These are phyloP conservation scores for Iris pallida DNA, from an alignment of 116 monocot genomes.

Conservation along the genomic window DNA sequence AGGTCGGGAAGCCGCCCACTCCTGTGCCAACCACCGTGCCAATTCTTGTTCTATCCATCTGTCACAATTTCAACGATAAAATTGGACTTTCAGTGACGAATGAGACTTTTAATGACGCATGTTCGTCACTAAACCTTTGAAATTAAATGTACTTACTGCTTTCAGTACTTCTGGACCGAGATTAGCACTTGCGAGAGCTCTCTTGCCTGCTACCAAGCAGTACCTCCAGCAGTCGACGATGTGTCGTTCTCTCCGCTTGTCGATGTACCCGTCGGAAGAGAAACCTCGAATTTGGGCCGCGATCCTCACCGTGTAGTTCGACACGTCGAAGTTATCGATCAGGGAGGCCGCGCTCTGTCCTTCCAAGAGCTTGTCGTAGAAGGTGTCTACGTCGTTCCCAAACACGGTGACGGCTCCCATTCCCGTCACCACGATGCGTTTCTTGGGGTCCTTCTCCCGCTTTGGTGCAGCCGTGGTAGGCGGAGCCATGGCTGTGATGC, in stretches of 20 bases:
- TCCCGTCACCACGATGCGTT: constrained; percentile 41
- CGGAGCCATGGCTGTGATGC: constrained; percentile 11
- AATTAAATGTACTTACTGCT: constrained; percentile 8
- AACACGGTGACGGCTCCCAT: constrained; percentile 41
- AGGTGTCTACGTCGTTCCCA: constrained; percentile 28
- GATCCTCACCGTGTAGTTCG: constrained; percentile 19
- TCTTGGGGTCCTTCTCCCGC: constrained; percentile 41
- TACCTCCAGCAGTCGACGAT: constrained; percentile 42
- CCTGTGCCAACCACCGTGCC: constrained; percentile 34
- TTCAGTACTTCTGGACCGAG: constrained; percentile 20
- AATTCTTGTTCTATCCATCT: constrained; percentile 37
- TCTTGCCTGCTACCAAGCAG: constrained; percentile 41
- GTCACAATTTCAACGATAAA: background rate
- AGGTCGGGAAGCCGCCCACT: constrained; percentile 3
- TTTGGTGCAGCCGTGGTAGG: constrained; percentile 18
- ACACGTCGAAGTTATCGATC: constrained; percentile 39
- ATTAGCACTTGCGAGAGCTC: constrained; percentile 30
- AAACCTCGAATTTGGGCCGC: constrained; percentile 35
- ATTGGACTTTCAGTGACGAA: no score
- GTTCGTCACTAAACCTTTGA: no score
- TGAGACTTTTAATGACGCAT: no score
- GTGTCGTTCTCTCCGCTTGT: constrained; percentile 20
- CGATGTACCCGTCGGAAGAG: constrained; percentile 27
- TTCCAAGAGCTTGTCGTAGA: constrained; percentile 37
- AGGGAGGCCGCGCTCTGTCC: constrained; percentile 26